Percentiles rank a stretch among this genome's conserved stretches.
Evolutionary conservation across 306 rosid genomes (phyloP).

Genomic region (Datisca glomerata): DNA sequence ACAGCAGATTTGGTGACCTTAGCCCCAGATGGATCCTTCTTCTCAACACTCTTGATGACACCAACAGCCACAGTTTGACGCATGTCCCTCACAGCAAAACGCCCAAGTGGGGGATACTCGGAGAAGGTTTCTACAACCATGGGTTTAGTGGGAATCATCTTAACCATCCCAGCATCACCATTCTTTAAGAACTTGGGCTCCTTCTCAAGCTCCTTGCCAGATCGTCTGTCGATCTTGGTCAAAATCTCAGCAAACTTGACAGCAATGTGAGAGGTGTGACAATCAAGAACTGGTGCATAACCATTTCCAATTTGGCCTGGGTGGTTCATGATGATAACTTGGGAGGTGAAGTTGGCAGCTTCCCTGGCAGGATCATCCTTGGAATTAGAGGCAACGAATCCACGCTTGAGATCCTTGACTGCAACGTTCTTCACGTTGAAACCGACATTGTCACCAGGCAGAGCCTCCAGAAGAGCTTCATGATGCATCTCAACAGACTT

Average conservation of each 20-base stretch:
- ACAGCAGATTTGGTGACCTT: slow-evolving; percentile 71
- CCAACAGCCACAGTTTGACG: slow-evolving; percentile 94
- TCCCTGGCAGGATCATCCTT: slow-evolving; percentile 95
- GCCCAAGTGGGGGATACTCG: slow-evolving; percentile 73
- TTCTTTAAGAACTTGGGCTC: slow-evolving; percentile 87
- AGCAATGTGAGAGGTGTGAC: slow-evolving; percentile 86
- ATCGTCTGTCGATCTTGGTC: slow-evolving; percentile 87
- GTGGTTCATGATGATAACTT: slow-evolving; percentile 88
- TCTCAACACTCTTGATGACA: slow-evolving; percentile 76
- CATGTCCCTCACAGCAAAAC: slow-evolving; percentile 91
- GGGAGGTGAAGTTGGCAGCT: slow-evolving; percentile 77
- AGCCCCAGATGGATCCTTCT: slow-evolving; percentile 73
- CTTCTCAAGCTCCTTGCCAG: slow-evolving; percentile 84
- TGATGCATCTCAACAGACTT: slow-evolving; percentile 96
- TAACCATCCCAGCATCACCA: slow-evolving; percentile 76
- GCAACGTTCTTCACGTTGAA: slow-evolving; percentile 93
- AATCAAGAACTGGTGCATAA: slow-evolving; percentile 83
- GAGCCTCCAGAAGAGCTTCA: slow-evolving; percentile 67
- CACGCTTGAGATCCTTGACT: slow-evolving; percentile 94
- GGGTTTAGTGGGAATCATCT: slow-evolving; percentile 88
- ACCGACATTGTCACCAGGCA: slow-evolving; percentile 84
- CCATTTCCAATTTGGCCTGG: slow-evolving; percentile 93
- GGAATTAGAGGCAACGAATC: slow-evolving; percentile 79
- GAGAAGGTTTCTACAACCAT: slow-evolving; percentile 92
- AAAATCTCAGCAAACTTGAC: slow-evolving; percentile 62